A percentile compares a stretch with the other conserved stretches of the same genome.
Conservation (phyloP, 805 yeast species). For the Kluyveromyces dobzhanskii region DNA sequence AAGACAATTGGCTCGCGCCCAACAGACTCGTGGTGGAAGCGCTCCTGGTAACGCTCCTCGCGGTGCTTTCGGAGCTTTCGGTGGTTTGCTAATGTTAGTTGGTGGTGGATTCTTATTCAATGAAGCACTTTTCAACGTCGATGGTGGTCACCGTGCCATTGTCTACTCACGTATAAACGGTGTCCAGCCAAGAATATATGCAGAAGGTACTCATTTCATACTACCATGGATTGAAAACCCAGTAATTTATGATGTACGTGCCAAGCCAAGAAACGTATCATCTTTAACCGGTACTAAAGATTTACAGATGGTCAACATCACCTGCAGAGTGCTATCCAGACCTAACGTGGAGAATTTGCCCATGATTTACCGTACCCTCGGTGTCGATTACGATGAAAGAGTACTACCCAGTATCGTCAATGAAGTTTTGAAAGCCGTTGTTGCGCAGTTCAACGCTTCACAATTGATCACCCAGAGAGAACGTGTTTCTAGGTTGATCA, state of each 20-base stretch:
- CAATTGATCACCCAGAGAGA: constrained; percentile 99
- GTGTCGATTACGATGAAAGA: constrained; percentile 92
- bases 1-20: constrained; percentile 36
- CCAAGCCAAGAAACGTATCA: constrained; percentile 93
- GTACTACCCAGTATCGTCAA: constrained; percentile 97
- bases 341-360: constrained; percentile 79
- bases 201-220: constrained; percentile 92
- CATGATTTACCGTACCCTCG: constrained; percentile 81
- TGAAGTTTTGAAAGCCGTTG: constrained; percentile 92
- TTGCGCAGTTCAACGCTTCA: constrained; percentile 97
- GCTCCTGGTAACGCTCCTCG: constrained; percentile 33
- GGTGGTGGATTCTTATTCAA: constrained; percentile 48
- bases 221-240: constrained; percentile 95
- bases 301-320: constrained; percentile 96
- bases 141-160: constrained; percentile 98
- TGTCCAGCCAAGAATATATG: constrained; percentile 70
- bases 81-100: constrained; percentile 51
- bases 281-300: constrained; percentile 97
- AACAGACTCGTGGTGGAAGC: constrained; percentile 32
- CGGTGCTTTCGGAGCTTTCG: constrained; percentile 54
- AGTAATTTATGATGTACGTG: constrained; percentile 86
- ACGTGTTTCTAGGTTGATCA: constrained; percentile 81
- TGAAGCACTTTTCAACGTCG: constrained; percentile 71
- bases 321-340: constrained; percentile 93
- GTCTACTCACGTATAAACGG: constrained; percentile 84